Base-by-base conservation (phyloP, 2,329 filamentous ascomycete species). In the Penicillium rolfsii region DNA sequence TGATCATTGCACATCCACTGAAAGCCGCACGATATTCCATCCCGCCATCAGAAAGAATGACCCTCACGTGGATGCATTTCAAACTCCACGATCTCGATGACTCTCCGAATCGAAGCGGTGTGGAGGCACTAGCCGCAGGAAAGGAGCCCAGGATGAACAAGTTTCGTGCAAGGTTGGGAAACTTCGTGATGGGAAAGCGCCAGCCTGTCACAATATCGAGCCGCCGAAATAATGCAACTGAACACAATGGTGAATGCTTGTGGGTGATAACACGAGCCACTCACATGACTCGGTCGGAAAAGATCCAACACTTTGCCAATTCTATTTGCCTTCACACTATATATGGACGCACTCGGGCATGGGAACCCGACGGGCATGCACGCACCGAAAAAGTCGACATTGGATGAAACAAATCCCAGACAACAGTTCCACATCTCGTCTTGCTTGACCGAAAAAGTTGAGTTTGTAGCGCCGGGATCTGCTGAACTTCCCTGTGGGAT, bases 111-210 rank as follows among this genome's bases (percentile, higher is more conserved):
- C 12, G 16, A 22, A 50, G 28, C 46, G 46, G 28, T 35, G 46
- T 50, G 45, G 46, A 50, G 46, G 46, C 16, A 50, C 46, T 22
- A 50, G 46, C 46, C 30, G 46, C 46, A 14, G 46, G 28, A 12
- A n/a, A 28, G 4, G 5, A 50, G 46, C 9, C 4, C 46, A 50
- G 46, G 26, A 8, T 35, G 46, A 35, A 50, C n/a, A 50, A 50
- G 46, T 16, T n/a, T 16, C 46, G 16, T 5, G 28, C 46, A 35
- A 48, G 30, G 2, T 28, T 48, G 45, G 45, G 24, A 50, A 28
- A 35, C 46, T 19, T 35, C 19, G 30, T 48, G 46, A n/a, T n/a
- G 46, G 14, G 9, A 28, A 50, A 35, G 30, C 46, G 30, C 46
- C 46, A 35, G 28, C 46, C 28, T 50, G 46, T 50, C 28, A 50